Conservation (phyloP, 441 rosid species). For the Codiaeum variegatum region DNA sequence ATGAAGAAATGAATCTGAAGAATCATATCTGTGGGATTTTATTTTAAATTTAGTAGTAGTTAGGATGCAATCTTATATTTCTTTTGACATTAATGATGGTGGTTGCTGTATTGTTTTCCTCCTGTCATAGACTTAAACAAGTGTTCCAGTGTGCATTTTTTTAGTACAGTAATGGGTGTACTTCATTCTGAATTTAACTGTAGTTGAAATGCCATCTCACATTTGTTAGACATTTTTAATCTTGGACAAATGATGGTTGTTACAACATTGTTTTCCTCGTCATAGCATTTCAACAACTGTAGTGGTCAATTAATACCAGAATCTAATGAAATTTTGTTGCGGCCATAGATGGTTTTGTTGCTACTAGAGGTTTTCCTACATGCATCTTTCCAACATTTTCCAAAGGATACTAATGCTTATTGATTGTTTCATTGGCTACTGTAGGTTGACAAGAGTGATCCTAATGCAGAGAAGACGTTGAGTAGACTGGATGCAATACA, state of each 20-base stretch:
- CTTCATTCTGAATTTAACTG: background rate
- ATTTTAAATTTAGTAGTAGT: background rate
- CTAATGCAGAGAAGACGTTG: slow-evolving; percentile 57
- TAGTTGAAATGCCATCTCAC: background rate
- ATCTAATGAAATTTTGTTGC: background rate
- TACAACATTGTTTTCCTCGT: background rate
- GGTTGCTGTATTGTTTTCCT: background rate
- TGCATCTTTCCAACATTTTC: background rate
- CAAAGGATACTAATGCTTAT: background rate
- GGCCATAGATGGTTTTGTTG: background rate
- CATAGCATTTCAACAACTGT: background rate
- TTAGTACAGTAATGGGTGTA: no score
- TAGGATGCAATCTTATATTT: background rate
- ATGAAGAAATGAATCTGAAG: background rate
- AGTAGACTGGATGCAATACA: slow-evolving; percentile 62
- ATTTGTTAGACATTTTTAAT: background rate
- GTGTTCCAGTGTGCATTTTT: background rate
- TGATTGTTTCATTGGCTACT: slow-evolving; percentile 1
- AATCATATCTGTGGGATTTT: background rate
- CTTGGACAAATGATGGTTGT: background rate
- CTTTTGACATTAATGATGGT: background rate
- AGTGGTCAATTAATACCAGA: background rate
- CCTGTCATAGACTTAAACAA: background rate
- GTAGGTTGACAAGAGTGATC: slow-evolving; percentile 73
- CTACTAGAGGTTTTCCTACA: background rate